These are phyloP conservation scores for Pyrenophora teres DNA, from an alignment of 2,329 filamentous ascomycete genomes.

Conservation along the genomic window DNA sequence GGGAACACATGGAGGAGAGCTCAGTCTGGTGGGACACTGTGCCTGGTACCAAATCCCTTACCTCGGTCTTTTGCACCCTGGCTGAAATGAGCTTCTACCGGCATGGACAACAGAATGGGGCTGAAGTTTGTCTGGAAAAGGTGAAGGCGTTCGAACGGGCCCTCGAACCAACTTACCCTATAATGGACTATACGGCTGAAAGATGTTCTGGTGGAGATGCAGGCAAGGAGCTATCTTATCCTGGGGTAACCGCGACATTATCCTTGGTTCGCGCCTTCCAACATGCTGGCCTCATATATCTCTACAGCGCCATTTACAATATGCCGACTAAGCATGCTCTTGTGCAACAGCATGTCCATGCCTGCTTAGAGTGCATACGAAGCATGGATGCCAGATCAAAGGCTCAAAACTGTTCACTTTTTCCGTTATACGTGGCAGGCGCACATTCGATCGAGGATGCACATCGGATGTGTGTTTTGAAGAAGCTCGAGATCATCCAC, in stretches of 20 bases:
- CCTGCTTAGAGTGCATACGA: conserved; percentile 19
- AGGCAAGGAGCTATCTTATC: background rate
- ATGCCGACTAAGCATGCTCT: conserved; percentile 14
- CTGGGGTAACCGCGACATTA: conserved; percentile 1
- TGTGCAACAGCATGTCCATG: conserved; percentile 21
- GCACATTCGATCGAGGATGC: conserved; percentile 10
- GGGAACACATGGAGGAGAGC: conserved; percentile 12
- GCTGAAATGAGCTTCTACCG: conserved; percentile 14
- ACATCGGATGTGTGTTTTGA: conserved; percentile 5
- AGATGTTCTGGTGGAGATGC: background rate
- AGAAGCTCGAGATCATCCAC: conserved; percentile 14
- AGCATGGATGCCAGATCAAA: conserved; percentile 14
- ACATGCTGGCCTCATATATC: conserved; percentile 20
- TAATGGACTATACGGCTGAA: background rate
- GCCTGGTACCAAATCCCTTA: conserved; percentile 4
- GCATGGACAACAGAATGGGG: conserved; percentile 2
- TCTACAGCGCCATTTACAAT: conserved; percentile 19
- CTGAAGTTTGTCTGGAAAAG: conserved; percentile 1
- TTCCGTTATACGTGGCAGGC: conserved; percentile 22
- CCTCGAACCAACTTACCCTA: conserved; percentile 8
- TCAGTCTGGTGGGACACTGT: conserved; percentile 19
- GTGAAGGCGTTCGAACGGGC: conserved; percentile 5
- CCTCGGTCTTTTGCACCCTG: conserved; percentile 5
- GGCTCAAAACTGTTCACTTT: conserved; percentile 19
- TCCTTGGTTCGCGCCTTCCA: conserved; percentile 18